Evolutionary conservation across 805 yeast genomes (phyloP), one percentile per base, ranked within the genome.

Genomic region (Priceomyces fermenticarens): DNA sequence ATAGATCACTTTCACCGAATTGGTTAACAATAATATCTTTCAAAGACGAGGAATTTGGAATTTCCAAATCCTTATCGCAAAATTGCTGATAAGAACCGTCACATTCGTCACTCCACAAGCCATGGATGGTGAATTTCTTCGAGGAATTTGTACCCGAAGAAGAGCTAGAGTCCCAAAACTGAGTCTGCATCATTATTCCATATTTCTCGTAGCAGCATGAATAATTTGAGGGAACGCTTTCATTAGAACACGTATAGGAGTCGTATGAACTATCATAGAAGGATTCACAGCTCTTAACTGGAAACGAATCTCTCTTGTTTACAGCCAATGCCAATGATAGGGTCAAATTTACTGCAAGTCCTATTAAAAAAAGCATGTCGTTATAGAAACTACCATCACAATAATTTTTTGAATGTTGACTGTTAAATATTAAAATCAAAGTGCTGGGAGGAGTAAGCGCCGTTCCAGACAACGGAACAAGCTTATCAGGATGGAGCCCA

Each of bases 191-290:
- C 29, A 90, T 68, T 11, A 88, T 72, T 4, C 97, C 97, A 35
- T 95, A 90, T 36, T 78, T 76, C 56, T 89, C 96, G 58, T 82
- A 87, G 63, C 97, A 90, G 57, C 97, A 90, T 2, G 78, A 37
- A 28, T 20, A 20, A 3, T 26, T 16, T 36, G 33, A 17, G 32
- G 29, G 16, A 3, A 7, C 27, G 29, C 4, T 26, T 10, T 27
- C 11, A 35, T 35, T 35, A 25, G 32, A 45, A 30, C 55, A 53
- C 3, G 57, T 45, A 20, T 38, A 52, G 1, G 48, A 39, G 31
- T 44, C 39, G 42, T 34, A 38, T 4, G 38, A 41, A 30, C 51
- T 46, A 32, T 42, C 32, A 34, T 41, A 49, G 38, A 46, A 53
- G 20, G 41, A 14, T 11, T 40, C 42, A 33, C 55, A 51, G 37